Conservation (phyloP, 2,329 filamentous ascomycete genomes). For the Bimuria novae-zelandiae region DNA sequence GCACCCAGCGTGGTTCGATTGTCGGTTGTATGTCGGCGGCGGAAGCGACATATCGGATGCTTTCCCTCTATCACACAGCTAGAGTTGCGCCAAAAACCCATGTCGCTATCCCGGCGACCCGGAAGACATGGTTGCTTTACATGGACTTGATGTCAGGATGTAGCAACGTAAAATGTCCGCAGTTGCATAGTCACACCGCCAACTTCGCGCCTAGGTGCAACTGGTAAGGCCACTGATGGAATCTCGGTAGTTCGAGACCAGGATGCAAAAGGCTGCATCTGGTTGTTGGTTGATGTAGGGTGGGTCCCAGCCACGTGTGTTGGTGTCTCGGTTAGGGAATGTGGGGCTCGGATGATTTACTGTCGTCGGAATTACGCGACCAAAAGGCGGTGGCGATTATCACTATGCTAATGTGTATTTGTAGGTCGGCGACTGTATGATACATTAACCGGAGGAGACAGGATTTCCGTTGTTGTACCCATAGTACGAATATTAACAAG, state of each 20-base stretch:
- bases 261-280: constrained; percentile 27
- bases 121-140: constrained; percentile 2
- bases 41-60: neutral
- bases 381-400: constrained; percentile 8
- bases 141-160: neutral
- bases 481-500: neutral
- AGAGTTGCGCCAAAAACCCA: neutral
- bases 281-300: constrained; percentile 10
- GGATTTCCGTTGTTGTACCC: neutral
- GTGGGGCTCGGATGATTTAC: constrained; percentile 5
- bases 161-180: constrained; percentile 8
- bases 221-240: constrained; percentile 17
- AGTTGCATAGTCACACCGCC: constrained; percentile 36
- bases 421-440: neutral
- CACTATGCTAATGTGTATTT: neutral
- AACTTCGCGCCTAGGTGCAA: neutral
- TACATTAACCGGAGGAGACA: neutral
- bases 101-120: constrained; percentile 11
- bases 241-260: constrained; percentile 14
- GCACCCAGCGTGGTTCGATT: constrained; percentile 12
- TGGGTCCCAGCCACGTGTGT: constrained; percentile 15
- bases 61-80: neutral
- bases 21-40: constrained; percentile 14
- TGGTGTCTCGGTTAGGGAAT: neutral
- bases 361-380: no score